These are phyloP conservation scores for Lagerstroemia speciosa DNA, from an alignment of 345 rosid species.

Conservation along the genomic window DNA sequence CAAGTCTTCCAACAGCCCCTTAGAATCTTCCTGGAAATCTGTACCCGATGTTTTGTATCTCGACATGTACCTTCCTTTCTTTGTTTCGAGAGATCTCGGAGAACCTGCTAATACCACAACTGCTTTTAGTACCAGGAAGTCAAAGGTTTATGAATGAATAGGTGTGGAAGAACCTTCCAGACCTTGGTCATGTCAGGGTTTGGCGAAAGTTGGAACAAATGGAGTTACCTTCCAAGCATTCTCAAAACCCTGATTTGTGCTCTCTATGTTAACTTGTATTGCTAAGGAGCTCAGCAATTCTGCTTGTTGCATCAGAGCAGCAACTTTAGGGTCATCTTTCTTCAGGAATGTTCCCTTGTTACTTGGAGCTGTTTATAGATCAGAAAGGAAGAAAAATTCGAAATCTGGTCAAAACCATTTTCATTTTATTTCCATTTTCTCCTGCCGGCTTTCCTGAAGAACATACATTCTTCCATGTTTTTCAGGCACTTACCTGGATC, in stretches of 20 bases:
- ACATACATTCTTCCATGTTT: not conserved
- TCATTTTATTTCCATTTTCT: not conserved
- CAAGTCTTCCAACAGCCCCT: slow-evolving; percentile 63
- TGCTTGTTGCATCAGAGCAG: slow-evolving; percentile 85
- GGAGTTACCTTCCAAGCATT: slow-evolving; percentile 31
- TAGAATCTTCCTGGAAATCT: slow-evolving; percentile 65
- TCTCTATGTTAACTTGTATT: slow-evolving; percentile 49
- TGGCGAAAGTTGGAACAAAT: not conserved
- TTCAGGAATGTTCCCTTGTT: slow-evolving; percentile 56
- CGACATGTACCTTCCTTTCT: slow-evolving; percentile 54
- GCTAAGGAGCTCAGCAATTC: slow-evolving; percentile 86
- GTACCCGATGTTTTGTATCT: slow-evolving; percentile 42
- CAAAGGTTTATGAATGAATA: not conserved
- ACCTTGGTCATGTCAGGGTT: too few relatives aligned
- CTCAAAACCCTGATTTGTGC: slow-evolving; percentile 2
- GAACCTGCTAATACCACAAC: slow-evolving; percentile 36
- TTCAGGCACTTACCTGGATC: slow-evolving; percentile 35
- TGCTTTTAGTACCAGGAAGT: not conserved
- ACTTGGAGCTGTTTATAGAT: slow-evolving; percentile 30
- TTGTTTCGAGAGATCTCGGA: slow-evolving; percentile 65
- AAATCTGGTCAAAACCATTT: too few relatives aligned
- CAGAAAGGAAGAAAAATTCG: not conserved
- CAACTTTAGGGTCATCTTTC: slow-evolving; percentile 80
- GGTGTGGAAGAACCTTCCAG: too few relatives aligned
- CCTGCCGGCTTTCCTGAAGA: not conserved